Evolutionary conservation across 2,329 filamentous ascomycete species (phyloP), one percentile per base, ranked within the genome.

Genomic region (Sordariomycetes sp.): DNA sequence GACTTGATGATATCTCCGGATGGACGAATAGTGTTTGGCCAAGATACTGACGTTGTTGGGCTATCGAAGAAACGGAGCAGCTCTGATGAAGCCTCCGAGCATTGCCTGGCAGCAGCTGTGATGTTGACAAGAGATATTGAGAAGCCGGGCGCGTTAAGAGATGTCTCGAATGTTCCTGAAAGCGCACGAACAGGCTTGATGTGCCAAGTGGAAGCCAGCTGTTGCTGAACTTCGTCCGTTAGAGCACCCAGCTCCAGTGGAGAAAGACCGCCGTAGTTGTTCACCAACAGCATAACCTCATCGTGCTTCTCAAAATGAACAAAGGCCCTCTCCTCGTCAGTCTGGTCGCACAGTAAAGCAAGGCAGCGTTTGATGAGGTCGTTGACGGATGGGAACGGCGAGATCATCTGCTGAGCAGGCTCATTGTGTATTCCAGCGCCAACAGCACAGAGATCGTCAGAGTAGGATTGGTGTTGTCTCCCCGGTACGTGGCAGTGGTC

Each of bases 401-500:
- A 54, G 15, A 66, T 30, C 39, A 45, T 28, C 27, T 45, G 39
- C 32, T 43, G 41, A 4, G 35, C 42, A 7, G 38, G 49, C 42
- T 66, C 63, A 38, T 74, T 74, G 42, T 74, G 70, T 29, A 73
- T 73, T 3, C 70, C 70, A 59, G 72, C 72, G 1, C 71, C 71
- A 9, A 61, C 47, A 12, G 58, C 57, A n/a, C 57, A 50, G 6
- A 57, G 53, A 20, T 66, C 64, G 1, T 38, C 33, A 7, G 43
- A 36, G 3, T 49, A 37, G 36, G 70, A 66, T 41, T 71, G 62
- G 37, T 72, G 68, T 3, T 63, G 57, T 35, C 79, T 65, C 5
- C 81, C 80, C 1, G 81, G 81, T 1, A 86, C 76, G 49, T 85
- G 81, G 21, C 84, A 81, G 51, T 84, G 81, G 30, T 75, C 71